Base-by-base conservation (phyloP, 805 yeast species). In the Tetrapisispora iriomotensis region DNA sequence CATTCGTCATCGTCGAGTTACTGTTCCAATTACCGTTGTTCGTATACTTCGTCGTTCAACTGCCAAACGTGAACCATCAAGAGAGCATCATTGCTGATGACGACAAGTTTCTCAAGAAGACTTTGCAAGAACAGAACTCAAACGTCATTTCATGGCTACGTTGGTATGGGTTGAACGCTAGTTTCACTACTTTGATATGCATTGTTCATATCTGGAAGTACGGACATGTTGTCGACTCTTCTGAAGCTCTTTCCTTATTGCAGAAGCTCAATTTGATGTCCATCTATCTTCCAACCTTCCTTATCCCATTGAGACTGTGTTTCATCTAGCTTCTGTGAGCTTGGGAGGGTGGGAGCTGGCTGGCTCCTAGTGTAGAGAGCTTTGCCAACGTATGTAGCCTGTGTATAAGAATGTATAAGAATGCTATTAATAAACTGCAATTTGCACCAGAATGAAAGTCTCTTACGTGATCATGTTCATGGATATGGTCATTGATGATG, bases 1-100 rank as follows among this genome's bases (percentile, higher is more conserved):
- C 71, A 27, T 86, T 82, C 58, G 94, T 87, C 1, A 59, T 70
- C 48, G 55, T 85, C 41, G 98, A 90, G 58, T 44, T 88, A 29
- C 36, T 76, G 3, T 69, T 82, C 47, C 98, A 90, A 62, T 56
- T 83, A 37, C 98, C 98, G 1, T 66, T 83, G 22, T 92, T 92
- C 59, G 51, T 75, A 32, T 60, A 59, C 46, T 64, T 59, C 36
- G 46, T 49, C 10, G 29, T 36, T 44, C 18, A 39, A 34, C 8
- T 35, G 37, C 23, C 30, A 20, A 6, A 23, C 36, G 27, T 21
- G 36, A 13, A 19, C 19, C 3, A 13, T 12, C 42, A 40, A 39
- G 47, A 34, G 37, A 17, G 17, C 13, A 19, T 14, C n/a, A 10
- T 5, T 18, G 34, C 21, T 3, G 39, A n/a, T 7, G 19, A 23